Evolutionary conservation across 805 yeast genomes (phyloP), one percentile per base, ranked within the genome.

Genomic region (Zygosaccharomyces pseudorouxii): DNA sequence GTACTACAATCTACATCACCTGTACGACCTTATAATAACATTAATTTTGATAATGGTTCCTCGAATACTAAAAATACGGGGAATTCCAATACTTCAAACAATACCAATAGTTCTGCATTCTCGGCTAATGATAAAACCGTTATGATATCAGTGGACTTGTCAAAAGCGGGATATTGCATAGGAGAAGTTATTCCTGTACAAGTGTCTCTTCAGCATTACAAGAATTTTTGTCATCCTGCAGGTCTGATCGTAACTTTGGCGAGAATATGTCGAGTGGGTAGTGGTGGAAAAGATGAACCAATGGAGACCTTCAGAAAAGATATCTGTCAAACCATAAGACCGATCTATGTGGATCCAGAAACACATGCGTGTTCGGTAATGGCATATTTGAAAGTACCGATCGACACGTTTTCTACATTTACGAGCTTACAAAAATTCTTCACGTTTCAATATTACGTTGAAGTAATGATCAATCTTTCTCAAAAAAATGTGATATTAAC

Each of bases 321-420:
- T 62, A 70, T 89, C 5, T 78, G 83, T 31, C 97, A 89, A 66
- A 76, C 79, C 30, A 77, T 88, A 1, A 74, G 84, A 1, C 96
- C 97, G 1, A 68, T 89, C 10, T 84, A 80, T 54, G 79, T 88
- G n/a, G 90, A 88, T 61, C 88, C 90, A 0, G 70, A 60, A 11
- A 75, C 84, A 0, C 70, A 80, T 35, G 67, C 73, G 14, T 74
- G 82, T 36, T 82, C 78, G 29, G 72, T 84, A 8, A 78, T 78
- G 28, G 79, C 90, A 0, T 76, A 79, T 36, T 66, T 89, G 18
- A 73, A 82, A 52, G 82, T 89, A 0, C 97, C 97, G 0, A 79
- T 85, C 0, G 96, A 89, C 57, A 82, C 86, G 0, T 88, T 89
- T 62, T 95, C 96, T 0, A 86, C 96, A 0, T 86, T 88, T 11